Evolutionary conservation across 495 filamentous ascomycete genomes (phyloP).

Genomic region (Penicillium samsonianum): DNA sequence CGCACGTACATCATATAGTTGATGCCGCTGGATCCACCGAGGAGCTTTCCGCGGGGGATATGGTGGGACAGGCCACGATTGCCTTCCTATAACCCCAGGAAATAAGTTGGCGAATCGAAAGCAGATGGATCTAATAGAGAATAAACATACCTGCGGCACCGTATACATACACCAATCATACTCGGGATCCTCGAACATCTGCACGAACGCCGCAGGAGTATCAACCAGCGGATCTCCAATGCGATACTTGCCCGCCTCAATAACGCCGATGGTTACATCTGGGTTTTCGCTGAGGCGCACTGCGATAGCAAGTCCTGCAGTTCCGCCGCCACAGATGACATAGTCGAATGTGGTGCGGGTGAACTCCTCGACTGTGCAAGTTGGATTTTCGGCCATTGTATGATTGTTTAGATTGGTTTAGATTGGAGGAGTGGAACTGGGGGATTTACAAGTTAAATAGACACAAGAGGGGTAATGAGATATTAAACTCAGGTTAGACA

Average conservation of each 20-base stretch:
- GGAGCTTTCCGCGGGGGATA: slow-evolving; percentile 51
- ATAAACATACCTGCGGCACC: slow-evolving; percentile 49
- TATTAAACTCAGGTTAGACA: neutral
- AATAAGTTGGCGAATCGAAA: neutral
- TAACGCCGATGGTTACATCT: slow-evolving; percentile 47
- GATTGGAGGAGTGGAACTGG: neutral
- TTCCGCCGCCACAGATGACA: slow-evolving; percentile 49
- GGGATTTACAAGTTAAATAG: neutral
- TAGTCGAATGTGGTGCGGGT: slow-evolving; percentile 31
- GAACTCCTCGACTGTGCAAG: slow-evolving; percentile 20
- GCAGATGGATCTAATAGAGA: neutral
- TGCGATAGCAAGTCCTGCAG: slow-evolving; percentile 50
- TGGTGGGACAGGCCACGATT: slow-evolving; percentile 29
- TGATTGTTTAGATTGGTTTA: neutral
- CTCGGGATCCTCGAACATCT: slow-evolving; percentile 48
- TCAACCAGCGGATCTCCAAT: slow-evolving; percentile 48
- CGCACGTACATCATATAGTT: slow-evolving; percentile 46
- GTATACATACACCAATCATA: slow-evolving; percentile 61
- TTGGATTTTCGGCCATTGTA: slow-evolving; percentile 10
- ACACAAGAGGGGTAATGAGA: neutral
- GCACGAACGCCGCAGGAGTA: slow-evolving; percentile 46
- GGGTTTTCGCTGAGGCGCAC: slow-evolving; percentile 49
- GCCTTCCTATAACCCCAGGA: slow-evolving; percentile 16
- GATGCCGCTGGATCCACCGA: slow-evolving; percentile 60
- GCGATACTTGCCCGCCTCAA: slow-evolving; percentile 57